Base-by-base conservation (phyloP, 2,329 filamentous ascomycete species). In the Aureobasidium sp. region DNA sequence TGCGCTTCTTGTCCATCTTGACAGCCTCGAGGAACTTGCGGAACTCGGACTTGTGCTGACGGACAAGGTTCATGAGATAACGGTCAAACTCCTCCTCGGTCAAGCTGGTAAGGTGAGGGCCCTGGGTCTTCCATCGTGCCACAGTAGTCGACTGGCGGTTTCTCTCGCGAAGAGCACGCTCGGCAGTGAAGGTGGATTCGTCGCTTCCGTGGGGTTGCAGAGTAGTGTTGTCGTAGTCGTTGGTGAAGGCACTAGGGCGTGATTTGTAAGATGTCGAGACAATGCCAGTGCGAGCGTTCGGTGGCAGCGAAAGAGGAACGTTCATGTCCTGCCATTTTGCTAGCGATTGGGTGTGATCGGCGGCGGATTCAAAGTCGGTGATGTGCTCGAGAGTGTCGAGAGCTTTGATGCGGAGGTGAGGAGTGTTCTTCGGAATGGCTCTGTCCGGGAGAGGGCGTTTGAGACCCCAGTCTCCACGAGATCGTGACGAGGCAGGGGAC, bases 381-480 rank as follows among this genome's bases (percentile, higher is more conserved):
- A 97, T 82, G 73, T 92, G 88, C 75, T 97, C 92, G 68, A 86
- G 83, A 2, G 90, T 89, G 78, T 97, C 93, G 66, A 96, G 82
- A 64, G 88, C 83, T 69, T 85, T 86, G 67, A 97, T 77, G 66
- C 90, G 85, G 60, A 96, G 83, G 55, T 89, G 80, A 10, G 92
- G 89, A n/a, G 86, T 87, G 48, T 75, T 78, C 7, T 85, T 86
- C 60, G 84, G 84, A 5, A 90, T 92, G 3, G 88, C 86, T 72
- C 87, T 87, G 9, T 87, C 77, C 1, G 93, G 93, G 6, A 97
- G 79, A 1, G 91, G 82, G 61, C 93, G 82, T 78, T 97, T 97
- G 69, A 97, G 79, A 15, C 93, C 93, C 92, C 93, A 97, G 71
- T 97, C 93, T 39, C 93, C 93, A 70, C 84, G 84, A 44, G 81